phyloP scores from a whole-genome alignment of 163 green algal genomes.

The Scenedesmus sp. region DNA sequence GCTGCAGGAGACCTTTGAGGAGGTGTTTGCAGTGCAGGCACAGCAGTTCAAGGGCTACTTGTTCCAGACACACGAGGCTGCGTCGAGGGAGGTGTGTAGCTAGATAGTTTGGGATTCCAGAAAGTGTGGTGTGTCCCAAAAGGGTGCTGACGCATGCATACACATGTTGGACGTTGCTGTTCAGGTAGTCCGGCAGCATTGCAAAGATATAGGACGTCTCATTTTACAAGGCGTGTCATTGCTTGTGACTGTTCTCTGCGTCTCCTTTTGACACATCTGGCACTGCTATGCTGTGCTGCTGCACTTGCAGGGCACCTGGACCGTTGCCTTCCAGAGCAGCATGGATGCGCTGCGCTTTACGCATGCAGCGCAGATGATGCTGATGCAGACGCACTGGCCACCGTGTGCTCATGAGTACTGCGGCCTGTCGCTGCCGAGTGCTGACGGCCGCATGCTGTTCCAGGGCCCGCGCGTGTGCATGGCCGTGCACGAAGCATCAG shows the following conservation, averaged over 20 bases:
- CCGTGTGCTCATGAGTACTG: constrained; percentile 57
- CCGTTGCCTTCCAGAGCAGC: constrained; percentile 67
- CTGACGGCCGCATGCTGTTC: constrained; percentile 80
- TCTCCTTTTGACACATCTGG: neutral
- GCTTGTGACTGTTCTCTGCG: neutral
- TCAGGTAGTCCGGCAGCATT: no score
- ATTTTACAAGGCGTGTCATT: neutral
- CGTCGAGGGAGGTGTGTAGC: neutral
- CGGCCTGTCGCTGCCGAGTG: constrained; percentile 62
- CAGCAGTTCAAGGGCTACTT: constrained; percentile 89
- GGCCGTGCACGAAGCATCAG: constrained; percentile 77
- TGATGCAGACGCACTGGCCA: constrained; percentile 71
- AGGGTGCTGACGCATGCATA: neutral
- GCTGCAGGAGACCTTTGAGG: constrained; percentile 62
- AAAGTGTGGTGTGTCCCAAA: neutral
- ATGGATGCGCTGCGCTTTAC: constrained; percentile 82
- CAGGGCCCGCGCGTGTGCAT: constrained; percentile 81
- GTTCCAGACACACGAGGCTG: constrained; percentile 59
- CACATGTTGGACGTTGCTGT: neutral
- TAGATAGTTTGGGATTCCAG: neutral
- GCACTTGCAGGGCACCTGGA: constrained; percentile 49
- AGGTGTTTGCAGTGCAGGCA: constrained; percentile 76
- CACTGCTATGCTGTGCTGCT: neutral
- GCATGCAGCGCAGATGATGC: constrained; percentile 73
- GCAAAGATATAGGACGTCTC: no score